A percentile compares a stretch with the other conserved stretches of the same genome.
Evolutionary conservation across 192 early-diverging fungal genomes (phyloP).

Genomic region (Entomortierella lignicola): DNA sequence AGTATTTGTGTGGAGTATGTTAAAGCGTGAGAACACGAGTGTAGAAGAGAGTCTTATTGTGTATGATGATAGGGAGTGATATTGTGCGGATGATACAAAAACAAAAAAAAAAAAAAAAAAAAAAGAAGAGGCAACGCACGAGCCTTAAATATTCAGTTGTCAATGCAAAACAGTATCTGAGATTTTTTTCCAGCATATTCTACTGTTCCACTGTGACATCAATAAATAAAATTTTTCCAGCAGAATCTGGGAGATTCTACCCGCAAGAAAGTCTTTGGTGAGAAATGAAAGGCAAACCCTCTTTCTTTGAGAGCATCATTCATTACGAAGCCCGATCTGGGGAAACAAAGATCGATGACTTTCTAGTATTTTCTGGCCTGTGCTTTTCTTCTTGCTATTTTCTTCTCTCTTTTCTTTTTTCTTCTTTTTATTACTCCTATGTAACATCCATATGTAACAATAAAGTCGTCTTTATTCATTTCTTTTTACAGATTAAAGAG

Average conservation of each 20-base stretch:
- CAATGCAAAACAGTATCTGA: neutral
- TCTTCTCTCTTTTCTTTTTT: too few species aligned
- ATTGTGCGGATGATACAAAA: neutral
- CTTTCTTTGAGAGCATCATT: neutral
- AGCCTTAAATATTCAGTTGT: neutral
- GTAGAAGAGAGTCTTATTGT: neutral
- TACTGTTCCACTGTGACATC: neutral
- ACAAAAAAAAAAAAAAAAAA: conserved; percentile 1
- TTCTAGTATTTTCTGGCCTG: neutral
- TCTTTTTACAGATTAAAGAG: too few species aligned
- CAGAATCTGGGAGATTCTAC: neutral
- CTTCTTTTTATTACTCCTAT: too few species aligned
- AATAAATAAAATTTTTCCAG: conserved; percentile 4
- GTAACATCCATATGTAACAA: too few species aligned
- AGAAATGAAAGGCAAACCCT: too few species aligned
- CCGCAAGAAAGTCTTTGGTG: too few species aligned
- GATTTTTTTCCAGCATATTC: conserved; percentile 1
- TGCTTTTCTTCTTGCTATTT: neutral
- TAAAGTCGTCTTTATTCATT: too few species aligned
- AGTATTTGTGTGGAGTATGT: too few species aligned
- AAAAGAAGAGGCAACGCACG: conserved; percentile 1
- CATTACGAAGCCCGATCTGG: neutral
- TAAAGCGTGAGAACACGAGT: too few species aligned
- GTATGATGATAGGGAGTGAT: neutral
- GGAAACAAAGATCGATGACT: neutral